These are phyloP conservation scores for Trichoderma parareesei DNA, from an alignment of 495 filamentous ascomycete genomes.

Conservation along the genomic window DNA sequence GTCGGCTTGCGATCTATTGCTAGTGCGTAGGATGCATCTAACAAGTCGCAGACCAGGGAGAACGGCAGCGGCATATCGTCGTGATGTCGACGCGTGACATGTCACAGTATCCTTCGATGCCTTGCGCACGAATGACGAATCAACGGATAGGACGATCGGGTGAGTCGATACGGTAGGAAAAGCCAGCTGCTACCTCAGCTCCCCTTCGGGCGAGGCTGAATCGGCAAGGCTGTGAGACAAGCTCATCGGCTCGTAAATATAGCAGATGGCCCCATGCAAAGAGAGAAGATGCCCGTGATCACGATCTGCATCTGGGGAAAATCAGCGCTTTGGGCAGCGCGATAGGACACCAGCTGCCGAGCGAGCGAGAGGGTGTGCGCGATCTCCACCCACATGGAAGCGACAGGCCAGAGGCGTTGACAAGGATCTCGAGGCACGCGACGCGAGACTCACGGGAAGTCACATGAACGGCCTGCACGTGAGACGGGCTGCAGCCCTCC, in stretches of 20 bases:
- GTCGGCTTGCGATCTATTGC: neutral
- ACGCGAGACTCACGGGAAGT: constrained; percentile 7
- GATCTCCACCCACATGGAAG: neutral
- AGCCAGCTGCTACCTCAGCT: neutral
- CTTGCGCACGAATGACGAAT: neutral
- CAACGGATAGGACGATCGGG: neutral
- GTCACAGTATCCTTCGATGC: neutral
- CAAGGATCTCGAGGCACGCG: constrained; percentile 1
- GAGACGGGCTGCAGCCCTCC: constrained; percentile 2
- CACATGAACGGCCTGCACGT: constrained; percentile 7
- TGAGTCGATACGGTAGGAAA: no score
- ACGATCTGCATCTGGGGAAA: neutral
- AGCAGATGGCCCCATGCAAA: neutral
- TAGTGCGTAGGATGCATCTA: constrained; percentile 30
- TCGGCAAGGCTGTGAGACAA: constrained; percentile 3
- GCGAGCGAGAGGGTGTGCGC: neutral
- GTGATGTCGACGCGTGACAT: neutral
- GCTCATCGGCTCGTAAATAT: constrained; percentile 16
- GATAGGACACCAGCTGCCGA: neutral
- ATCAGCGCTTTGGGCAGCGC: neutral
- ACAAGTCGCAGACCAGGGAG: constrained; percentile 49
- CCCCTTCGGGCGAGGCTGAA: neutral
- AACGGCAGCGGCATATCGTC: constrained; percentile 54
- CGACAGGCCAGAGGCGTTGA: neutral
- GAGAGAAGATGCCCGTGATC: neutral